phyloP scores from a whole-genome alignment of 768 basidiomycete species.

The Leccinum obscurum region DNA sequence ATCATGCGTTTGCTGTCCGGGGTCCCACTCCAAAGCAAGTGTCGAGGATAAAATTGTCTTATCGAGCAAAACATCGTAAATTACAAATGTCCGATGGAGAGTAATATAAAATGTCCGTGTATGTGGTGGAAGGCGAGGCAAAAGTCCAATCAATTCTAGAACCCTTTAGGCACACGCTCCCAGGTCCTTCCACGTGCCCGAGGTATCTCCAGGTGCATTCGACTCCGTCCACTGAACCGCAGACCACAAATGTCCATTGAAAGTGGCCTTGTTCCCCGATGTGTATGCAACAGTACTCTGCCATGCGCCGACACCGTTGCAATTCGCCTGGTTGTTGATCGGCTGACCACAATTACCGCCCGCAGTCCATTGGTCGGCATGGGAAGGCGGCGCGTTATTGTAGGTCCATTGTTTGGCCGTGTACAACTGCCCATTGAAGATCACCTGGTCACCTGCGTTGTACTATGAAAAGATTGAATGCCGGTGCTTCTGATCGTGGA shows the following conservation, averaged over 20 bases:
- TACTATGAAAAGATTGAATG: slow-evolving; percentile 22
- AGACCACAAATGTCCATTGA: slow-evolving; percentile 19
- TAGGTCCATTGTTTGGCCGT: slow-evolving; percentile 30
- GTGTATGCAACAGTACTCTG: slow-evolving; percentile 15
- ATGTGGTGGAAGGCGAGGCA: background rate
- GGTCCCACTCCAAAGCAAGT: background rate
- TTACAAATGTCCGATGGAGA: background rate
- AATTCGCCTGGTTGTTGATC: slow-evolving; percentile 24
- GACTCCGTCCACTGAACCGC: slow-evolving; percentile 26
- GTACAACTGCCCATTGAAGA: slow-evolving; percentile 23
- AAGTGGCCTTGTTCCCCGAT: slow-evolving; percentile 19
- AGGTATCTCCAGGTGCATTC: slow-evolving; percentile 25
- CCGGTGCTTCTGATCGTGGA: accelerated
- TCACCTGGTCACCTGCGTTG: slow-evolving; percentile 20
- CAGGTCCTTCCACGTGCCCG: slow-evolving; percentile 26
- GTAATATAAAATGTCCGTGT: background rate
- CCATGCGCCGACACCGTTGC: slow-evolving; percentile 25
- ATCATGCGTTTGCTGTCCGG: background rate
- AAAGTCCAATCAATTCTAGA: background rate
- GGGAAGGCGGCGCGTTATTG: slow-evolving; percentile 17
- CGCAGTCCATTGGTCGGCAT: slow-evolving; percentile 20
- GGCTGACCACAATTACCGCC: slow-evolving; percentile 19
- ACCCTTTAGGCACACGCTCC: slow-evolving; percentile 21
- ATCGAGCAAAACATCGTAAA: background rate
- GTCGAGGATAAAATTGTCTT: background rate